Conservation (phyloP, 2,329 filamentous ascomycete genomes). For the Thelonectria discophora region DNA sequence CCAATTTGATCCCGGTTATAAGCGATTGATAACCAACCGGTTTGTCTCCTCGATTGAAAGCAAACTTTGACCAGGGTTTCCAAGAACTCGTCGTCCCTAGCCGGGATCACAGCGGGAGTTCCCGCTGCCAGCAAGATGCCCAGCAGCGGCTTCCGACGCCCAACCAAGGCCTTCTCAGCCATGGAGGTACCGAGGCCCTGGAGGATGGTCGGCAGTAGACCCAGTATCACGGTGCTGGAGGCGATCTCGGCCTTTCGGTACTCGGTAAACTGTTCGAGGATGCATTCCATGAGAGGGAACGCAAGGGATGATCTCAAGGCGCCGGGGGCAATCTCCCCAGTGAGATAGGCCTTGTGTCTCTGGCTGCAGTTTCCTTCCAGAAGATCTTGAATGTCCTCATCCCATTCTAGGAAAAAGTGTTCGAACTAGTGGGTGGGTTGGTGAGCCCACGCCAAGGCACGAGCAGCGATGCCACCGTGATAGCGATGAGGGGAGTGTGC, state of each 20-base stretch:
- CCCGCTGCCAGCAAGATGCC: constrained; percentile 30
- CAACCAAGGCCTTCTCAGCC: constrained; percentile 35
- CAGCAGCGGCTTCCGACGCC: constrained; percentile 30
- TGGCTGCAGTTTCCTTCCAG: not conserved
- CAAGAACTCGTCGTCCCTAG: constrained; percentile 5
- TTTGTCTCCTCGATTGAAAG: not conserved
- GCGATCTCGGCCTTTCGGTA: constrained; percentile 39
- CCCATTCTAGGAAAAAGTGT: constrained; percentile 35
- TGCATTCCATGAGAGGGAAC: constrained; percentile 30
- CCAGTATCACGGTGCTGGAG: constrained; percentile 35
- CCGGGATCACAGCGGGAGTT: constrained; percentile 14
- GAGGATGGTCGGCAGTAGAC: constrained; percentile 30
- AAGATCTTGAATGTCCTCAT: not conserved
- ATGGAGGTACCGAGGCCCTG: constrained; percentile 31
- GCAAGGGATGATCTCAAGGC: constrained; percentile 2
- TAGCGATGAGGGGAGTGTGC: not conserved
- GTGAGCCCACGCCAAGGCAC: not conserved
- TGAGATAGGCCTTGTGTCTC: constrained; percentile 6
- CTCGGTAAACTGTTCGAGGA: constrained; percentile 32
- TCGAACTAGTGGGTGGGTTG: constrained; percentile 10
- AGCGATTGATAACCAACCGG: not conserved
- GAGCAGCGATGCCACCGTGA: not conserved
- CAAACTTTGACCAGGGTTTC: constrained; percentile 4
- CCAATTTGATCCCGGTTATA: not conserved
- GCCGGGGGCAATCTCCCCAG: not conserved